Percentiles rank a stretch among this genome's conserved stretches.
These are phyloP conservation scores for Aotearoamyces nothofagi DNA, from an alignment of 2,329 filamentous ascomycete species.

Conservation along the genomic window DNA sequence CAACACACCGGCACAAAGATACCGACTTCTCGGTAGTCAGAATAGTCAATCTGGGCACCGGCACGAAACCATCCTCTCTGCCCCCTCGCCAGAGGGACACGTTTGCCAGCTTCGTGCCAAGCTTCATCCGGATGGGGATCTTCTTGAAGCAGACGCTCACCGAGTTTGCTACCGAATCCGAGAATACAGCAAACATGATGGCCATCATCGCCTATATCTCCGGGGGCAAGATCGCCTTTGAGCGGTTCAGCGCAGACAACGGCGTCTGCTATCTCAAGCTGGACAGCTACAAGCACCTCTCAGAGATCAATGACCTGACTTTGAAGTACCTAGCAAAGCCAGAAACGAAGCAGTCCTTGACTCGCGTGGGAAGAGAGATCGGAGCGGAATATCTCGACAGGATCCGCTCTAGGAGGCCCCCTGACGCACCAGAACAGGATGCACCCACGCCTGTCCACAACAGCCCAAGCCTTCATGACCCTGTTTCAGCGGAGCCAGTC, in stretches of 20 bases:
- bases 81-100: background rate
- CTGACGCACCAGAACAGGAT: no score
- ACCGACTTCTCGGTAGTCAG: background rate
- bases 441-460: no score
- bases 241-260: background rate
- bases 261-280: background rate
- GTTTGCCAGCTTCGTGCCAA: background rate
- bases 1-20: background rate
- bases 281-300: background rate
- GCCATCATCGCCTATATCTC: background rate
- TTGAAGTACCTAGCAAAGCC: background rate
- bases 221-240: background rate
- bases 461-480: no score
- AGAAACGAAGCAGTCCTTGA: background rate
- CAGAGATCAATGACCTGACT: background rate
- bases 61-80: background rate
- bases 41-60: background rate
- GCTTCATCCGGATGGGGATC: background rate
- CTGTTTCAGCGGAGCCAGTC: no score
- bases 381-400: background rate
- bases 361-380: background rate
- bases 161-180: background rate
- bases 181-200: background rate
- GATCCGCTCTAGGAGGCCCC: no score
- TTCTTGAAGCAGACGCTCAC: background rate